Evolutionary conservation across 106 monocot genomes (phyloP).

Genomic region (Dendrobium nobile): DNA sequence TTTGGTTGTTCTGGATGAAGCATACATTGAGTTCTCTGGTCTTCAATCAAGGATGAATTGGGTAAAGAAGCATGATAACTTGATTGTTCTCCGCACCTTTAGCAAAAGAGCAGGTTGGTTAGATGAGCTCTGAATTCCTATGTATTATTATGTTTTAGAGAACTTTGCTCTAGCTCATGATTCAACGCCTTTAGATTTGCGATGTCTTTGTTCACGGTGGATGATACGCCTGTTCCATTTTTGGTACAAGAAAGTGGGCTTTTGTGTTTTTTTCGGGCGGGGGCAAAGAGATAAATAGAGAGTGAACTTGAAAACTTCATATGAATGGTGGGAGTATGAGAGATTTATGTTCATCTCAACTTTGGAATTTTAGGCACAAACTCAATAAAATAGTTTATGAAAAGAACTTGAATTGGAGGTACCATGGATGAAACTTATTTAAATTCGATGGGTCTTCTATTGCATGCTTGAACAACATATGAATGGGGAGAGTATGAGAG

Average conservation of each 20-base stretch:
- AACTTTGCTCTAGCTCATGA: not conserved
- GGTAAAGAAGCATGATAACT: constrained; percentile 96
- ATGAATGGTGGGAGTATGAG: too few species aligned
- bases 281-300: too few species aligned
- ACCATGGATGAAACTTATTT: too few species aligned
- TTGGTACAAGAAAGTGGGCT: not conserved
- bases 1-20: constrained; percentile 95
- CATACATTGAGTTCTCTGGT: constrained; percentile 92
- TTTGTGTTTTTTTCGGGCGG: too few species aligned
- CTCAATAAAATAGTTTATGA: too few species aligned
- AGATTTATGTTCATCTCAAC: too few species aligned
- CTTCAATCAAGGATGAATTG: constrained; percentile 86
- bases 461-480: too few species aligned
- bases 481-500: too few species aligned
- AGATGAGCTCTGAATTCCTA: not conserved
- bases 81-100: constrained; percentile 95
- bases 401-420: too few species aligned
- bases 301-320: too few species aligned
- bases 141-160: not conserved
- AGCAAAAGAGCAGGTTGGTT: constrained; percentile 94
- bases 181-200: not conserved
- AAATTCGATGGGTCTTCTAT: too few species aligned
- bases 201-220: not conserved
- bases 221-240: not conserved
- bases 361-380: too few species aligned